Conservation (phyloP, 768 basidiomycete species). For the Sporobolomyces roseus region DNA sequence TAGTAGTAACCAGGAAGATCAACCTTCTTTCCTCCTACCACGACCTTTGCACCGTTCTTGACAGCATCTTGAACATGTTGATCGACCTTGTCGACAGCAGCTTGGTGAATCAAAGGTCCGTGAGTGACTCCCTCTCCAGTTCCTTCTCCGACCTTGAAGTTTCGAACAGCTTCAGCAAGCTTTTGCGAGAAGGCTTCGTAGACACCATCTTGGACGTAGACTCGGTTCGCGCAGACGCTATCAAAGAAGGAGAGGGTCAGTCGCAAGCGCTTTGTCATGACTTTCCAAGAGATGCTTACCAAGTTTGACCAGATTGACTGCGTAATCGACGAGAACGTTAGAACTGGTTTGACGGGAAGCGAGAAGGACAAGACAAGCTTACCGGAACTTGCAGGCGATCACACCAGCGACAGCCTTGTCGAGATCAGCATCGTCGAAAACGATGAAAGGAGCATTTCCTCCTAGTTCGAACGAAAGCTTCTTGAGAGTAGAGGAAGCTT, state of each 20-base stretch:
- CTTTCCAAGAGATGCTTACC: too few relatives aligned
- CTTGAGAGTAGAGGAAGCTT: conserved; percentile 48
- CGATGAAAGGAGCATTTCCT: conserved; percentile 90
- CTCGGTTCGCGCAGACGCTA: conserved; percentile 74
- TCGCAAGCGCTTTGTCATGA: too few relatives aligned
- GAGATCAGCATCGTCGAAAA: conserved; percentile 93
- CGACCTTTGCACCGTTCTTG: conserved; percentile 73
- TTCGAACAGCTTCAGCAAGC: conserved; percentile 62
- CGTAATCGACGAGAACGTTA: neutral
- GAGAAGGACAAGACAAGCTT: neutral
- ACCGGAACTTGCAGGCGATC: conserved; percentile 48
- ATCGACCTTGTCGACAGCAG: conserved; percentile 78
- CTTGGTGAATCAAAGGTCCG: conserved; percentile 85
- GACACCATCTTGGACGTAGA: conserved; percentile 77
- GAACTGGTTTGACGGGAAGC: neutral
- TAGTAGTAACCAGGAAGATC: conserved; percentile 49
- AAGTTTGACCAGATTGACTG: conserved; percentile 39
- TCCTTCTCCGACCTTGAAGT: conserved; percentile 72
- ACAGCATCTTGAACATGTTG: conserved; percentile 85
- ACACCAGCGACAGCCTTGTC: conserved; percentile 82
- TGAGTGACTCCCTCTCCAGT: conserved; percentile 67
- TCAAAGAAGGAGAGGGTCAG: conserved; percentile 49
- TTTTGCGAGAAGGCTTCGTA: conserved; percentile 89
- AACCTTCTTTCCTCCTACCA: conserved; percentile 77
- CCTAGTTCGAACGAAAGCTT: conserved; percentile 65